These are phyloP conservation scores for Oxalis stricta DNA, from an alignment of 441 rosid genomes.

Conservation along the genomic window DNA sequence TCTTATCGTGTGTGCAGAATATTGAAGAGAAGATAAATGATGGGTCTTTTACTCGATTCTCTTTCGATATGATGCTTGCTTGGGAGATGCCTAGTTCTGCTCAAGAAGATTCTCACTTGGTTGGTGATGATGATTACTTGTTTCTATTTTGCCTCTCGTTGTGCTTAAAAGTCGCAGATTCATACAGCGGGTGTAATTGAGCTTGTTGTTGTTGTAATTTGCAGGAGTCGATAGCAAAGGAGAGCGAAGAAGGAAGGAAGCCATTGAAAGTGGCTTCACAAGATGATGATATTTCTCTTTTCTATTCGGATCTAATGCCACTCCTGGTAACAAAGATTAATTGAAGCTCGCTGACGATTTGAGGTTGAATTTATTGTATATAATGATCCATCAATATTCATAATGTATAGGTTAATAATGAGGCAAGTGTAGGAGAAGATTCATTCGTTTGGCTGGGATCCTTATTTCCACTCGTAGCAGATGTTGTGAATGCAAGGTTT, in stretches of 20 bases:
- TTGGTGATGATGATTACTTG: slow-evolving; percentile 2
- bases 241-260: slow-evolving; percentile 44
- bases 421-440: slow-evolving; percentile 66
- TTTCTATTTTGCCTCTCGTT: no score
- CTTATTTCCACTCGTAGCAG: slow-evolving; percentile 54
- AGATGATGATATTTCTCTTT: slow-evolving; percentile 65
- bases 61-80: slow-evolving; percentile 80
- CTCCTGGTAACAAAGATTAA: slow-evolving; percentile 74
- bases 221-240: slow-evolving; percentile 52
- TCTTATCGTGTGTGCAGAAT: slow-evolving; percentile 27
- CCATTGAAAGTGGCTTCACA: slow-evolving; percentile 20
- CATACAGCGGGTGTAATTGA: no score
- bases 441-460: slow-evolving; percentile 75
- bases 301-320: slow-evolving; percentile 85
- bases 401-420: slow-evolving; percentile 66
- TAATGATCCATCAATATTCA: neutral
- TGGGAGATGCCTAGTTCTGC: slow-evolving; percentile 60
- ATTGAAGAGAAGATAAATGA: slow-evolving; percentile 45
- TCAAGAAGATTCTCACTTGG: slow-evolving; percentile 29
- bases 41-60: slow-evolving; percentile 55
- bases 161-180: no score
- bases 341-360: no score
- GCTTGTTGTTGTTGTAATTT: slow-evolving; percentile 2
- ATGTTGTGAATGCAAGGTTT: slow-evolving; percentile 62
- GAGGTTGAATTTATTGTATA: no score